A percentile compares a stretch with the other conserved stretches of the same genome.
Conservation (phyloP, 352 stramenopile genomes). For the Plasmopara muralis region DNA sequence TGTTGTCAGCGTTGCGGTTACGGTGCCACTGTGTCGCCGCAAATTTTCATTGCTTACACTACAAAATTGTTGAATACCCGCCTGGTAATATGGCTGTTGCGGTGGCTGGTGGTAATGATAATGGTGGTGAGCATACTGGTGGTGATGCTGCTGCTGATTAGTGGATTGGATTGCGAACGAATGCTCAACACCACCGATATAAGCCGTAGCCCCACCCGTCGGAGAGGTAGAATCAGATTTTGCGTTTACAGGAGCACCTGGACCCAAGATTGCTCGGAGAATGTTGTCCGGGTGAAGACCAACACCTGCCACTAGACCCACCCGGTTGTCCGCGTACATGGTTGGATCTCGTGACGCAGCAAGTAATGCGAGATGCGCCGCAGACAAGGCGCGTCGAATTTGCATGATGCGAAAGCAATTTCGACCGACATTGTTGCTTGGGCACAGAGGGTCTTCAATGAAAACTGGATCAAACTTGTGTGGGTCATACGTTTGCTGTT, state of each 20-base stretch:
- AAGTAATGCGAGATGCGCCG: slow-evolving; percentile 66
- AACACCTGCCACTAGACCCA: slow-evolving; percentile 53
- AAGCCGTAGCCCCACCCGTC: slow-evolving; percentile 16
- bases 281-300: slow-evolving; percentile 75
- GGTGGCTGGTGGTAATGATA: slow-evolving; percentile 25
- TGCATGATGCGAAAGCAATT: slow-evolving; percentile 95
- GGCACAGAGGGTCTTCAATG: slow-evolving; percentile 92
- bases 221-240: slow-evolving; percentile 35
- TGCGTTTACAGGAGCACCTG: slow-evolving; percentile 43
- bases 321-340: slow-evolving; percentile 53
- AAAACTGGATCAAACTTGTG: slow-evolving; percentile 92
- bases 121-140: slow-evolving; percentile 27
- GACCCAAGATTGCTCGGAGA: slow-evolving; percentile 58
- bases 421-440: slow-evolving; percentile 93
- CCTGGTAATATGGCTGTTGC: slow-evolving; percentile 26
- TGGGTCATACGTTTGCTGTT: slow-evolving; percentile 63
- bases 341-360: slow-evolving; percentile 44
- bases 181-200: slow-evolving; percentile 20
- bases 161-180: slow-evolving; percentile 22
- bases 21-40: slow-evolving; percentile 62
- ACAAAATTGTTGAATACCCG: slow-evolving; percentile 14
- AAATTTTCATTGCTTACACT: slow-evolving; percentile 25
- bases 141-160: slow-evolving; percentile 25
- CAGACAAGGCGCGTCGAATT: slow-evolving; percentile 72
- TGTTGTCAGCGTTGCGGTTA: slow-evolving; percentile 59